phyloP scores from a whole-genome alignment of 495 filamentous ascomycete genomes.

The Bombardia bombarda region DNA sequence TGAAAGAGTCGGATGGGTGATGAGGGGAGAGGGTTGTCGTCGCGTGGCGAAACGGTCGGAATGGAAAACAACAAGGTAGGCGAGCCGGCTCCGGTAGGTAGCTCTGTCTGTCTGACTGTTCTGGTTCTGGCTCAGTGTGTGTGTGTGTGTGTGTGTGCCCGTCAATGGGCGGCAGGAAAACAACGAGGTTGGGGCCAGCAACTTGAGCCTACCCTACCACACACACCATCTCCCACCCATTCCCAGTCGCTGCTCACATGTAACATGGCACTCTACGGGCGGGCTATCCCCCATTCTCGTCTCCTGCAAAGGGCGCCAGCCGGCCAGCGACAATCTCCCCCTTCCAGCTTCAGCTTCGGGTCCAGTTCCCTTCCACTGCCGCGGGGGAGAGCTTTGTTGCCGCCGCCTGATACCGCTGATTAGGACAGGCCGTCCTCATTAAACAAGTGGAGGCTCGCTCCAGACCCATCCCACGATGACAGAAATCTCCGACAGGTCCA shows the following conservation, averaged over 20 bases:
- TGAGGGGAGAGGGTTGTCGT: slow-evolving; percentile 9
- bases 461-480: background rate
- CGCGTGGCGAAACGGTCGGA: slow-evolving; percentile 17
- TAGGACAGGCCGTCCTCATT: background rate
- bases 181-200: slow-evolving; percentile 14
- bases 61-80: slow-evolving; percentile 14
- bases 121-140: too few species aligned
- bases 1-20: slow-evolving; percentile 4
- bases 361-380: background rate
- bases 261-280: background rate
- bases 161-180: slow-evolving; percentile 20
- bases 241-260: background rate
- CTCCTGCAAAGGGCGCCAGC: background rate
- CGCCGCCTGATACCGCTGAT: background rate
- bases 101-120: too few species aligned
- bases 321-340: background rate
- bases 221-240: background rate
- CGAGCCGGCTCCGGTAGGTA: too few species aligned
- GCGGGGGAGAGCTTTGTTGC: background rate
- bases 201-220: background rate
- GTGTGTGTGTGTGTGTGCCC: too few species aligned
- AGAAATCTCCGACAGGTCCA: background rate
- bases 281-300: background rate
- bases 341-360: background rate
- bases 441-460: background rate